Conservation (phyloP, 306 rosid genomes). For the Heteromeles arbutifolia region DNA sequence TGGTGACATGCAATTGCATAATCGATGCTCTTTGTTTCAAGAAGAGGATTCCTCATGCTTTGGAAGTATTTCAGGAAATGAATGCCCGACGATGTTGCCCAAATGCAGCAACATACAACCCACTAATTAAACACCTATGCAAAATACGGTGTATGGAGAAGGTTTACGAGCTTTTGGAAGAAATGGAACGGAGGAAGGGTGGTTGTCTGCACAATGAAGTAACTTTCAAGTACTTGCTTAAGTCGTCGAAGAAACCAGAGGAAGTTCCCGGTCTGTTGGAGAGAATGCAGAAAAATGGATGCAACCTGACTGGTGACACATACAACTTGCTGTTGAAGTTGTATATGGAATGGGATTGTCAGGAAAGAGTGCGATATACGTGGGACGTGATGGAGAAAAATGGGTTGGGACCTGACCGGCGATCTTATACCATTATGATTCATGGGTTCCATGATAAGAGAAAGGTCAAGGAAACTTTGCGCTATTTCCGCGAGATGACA, state of each 20-base stretch:
- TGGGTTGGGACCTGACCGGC: slow-evolving; percentile 54
- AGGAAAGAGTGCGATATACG: slow-evolving; percentile 39
- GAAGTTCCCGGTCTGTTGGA: slow-evolving; percentile 42
- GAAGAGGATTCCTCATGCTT: slow-evolving; percentile 73
- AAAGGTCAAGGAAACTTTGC: slow-evolving; percentile 42
- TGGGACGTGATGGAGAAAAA: slow-evolving; percentile 64
- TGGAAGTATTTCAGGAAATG: slow-evolving; percentile 56
- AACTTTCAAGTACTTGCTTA: slow-evolving; percentile 58
- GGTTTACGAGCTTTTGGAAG: slow-evolving; percentile 52
- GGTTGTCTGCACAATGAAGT: slow-evolving; percentile 48
- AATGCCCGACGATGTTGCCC: slow-evolving; percentile 36
- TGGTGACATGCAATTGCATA: slow-evolving; percentile 61
- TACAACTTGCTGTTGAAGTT: slow-evolving; percentile 62
- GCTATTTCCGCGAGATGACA: slow-evolving; percentile 52
- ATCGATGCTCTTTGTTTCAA: slow-evolving; percentile 83
- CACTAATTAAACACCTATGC: slow-evolving; percentile 57
- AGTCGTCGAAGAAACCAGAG: slow-evolving; percentile 40
- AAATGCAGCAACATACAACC: slow-evolving; percentile 61
- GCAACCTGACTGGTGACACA: slow-evolving; percentile 42
- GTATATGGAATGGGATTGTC: slow-evolving; percentile 62
- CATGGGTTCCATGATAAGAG: slow-evolving; percentile 58
- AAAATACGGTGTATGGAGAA: slow-evolving; percentile 52
- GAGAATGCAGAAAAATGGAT: slow-evolving; percentile 58
- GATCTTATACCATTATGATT: slow-evolving; percentile 69
- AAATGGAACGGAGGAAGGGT: slow-evolving; percentile 54